Evolutionary conservation across 805 yeast genomes (phyloP).

Genomic region (Saccharomycopsis vini): DNA sequence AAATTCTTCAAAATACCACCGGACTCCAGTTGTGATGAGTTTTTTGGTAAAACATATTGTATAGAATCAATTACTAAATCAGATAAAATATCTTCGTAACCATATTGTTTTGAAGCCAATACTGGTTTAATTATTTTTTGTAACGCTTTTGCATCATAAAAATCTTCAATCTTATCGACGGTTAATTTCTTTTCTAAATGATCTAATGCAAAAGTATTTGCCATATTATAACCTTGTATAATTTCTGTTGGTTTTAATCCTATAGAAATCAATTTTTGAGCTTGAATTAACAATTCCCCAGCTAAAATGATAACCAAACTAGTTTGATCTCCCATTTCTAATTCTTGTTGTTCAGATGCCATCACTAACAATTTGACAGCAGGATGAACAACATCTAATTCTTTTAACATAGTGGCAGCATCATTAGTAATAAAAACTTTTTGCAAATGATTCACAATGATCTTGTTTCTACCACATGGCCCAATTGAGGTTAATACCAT

Average conservation of each 20-base stretch:
- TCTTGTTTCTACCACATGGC: slow-evolving; percentile 95
- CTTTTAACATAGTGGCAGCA: slow-evolving; percentile 95
- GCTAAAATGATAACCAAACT: slow-evolving; percentile 87
- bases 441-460: slow-evolving; percentile 81
- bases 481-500: slow-evolving; percentile 94
- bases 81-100: slow-evolving; percentile 71
- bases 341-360: slow-evolving; percentile 96
- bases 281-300: slow-evolving; percentile 80
- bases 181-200: slow-evolving; percentile 47
- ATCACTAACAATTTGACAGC: slow-evolving; percentile 91
- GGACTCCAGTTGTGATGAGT: slow-evolving; percentile 23
- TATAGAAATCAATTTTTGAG: slow-evolving; percentile 73
- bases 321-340: slow-evolving; percentile 95
- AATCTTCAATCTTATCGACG: slow-evolving; percentile 52
- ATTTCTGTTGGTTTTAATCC: slow-evolving; percentile 92
- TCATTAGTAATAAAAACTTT: slow-evolving; percentile 88
- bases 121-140: slow-evolving; percentile 76
- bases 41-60: slow-evolving; percentile 60
- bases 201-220: slow-evolving; percentile 65
- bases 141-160: slow-evolving; percentile 46
- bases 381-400: slow-evolving; percentile 91
- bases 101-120: slow-evolving; percentile 88
- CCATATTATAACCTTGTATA: slow-evolving; percentile 84
- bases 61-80: slow-evolving; percentile 81
- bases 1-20: slow-evolving; percentile 30